A percentile compares a stretch with the other conserved stretches of the same genome.
Evolutionary conservation across 345 rosid species (phyloP).

Genomic region (Euphorbia peplus): DNA sequence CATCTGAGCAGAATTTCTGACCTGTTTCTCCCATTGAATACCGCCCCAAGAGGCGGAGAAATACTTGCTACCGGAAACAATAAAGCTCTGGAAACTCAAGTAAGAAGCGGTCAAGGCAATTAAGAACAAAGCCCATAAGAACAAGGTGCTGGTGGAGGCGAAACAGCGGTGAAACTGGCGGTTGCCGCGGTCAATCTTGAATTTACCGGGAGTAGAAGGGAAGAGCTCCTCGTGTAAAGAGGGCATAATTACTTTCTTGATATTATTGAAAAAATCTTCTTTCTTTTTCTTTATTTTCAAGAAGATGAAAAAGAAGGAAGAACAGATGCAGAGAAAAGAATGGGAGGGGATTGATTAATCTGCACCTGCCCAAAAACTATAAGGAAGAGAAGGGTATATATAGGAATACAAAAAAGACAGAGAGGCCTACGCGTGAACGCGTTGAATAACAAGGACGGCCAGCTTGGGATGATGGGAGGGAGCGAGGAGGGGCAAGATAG

Average conservation of each 20-base stretch:
- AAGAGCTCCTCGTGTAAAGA: constrained; percentile 69
- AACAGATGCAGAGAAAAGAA: constrained; percentile 49
- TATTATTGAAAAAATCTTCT: not conserved
- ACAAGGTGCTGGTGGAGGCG: constrained; percentile 83
- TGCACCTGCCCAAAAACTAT: constrained; percentile 46
- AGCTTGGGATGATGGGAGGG: constrained; percentile 21
- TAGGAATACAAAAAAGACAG: constrained; percentile 36
- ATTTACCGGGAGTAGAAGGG: constrained; percentile 90
- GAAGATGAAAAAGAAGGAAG: not conserved
- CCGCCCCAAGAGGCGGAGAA: constrained; percentile 30
- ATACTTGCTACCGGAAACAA: constrained; percentile 54
- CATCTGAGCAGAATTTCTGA: constrained; percentile 29
- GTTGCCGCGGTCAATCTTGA: constrained; percentile 58
- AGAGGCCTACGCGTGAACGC: constrained; percentile 57
- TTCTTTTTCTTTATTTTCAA: not conserved
- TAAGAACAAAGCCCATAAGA: constrained; percentile 84
- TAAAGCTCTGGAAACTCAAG: constrained; percentile 69
- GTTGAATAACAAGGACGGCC: constrained; percentile 43
- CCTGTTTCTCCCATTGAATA: constrained; percentile 31
- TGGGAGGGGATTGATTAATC: constrained; percentile 13
- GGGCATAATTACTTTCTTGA: constrained; percentile 41
- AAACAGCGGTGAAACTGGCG: constrained; percentile 65
- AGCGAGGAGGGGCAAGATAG: not conserved
- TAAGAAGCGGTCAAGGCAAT: constrained; percentile 89
- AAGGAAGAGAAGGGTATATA: constrained; percentile 35